Conservation (phyloP, 1,284 basidiomycete genomes). For the Cryptococcus jaspeensis region DNA sequence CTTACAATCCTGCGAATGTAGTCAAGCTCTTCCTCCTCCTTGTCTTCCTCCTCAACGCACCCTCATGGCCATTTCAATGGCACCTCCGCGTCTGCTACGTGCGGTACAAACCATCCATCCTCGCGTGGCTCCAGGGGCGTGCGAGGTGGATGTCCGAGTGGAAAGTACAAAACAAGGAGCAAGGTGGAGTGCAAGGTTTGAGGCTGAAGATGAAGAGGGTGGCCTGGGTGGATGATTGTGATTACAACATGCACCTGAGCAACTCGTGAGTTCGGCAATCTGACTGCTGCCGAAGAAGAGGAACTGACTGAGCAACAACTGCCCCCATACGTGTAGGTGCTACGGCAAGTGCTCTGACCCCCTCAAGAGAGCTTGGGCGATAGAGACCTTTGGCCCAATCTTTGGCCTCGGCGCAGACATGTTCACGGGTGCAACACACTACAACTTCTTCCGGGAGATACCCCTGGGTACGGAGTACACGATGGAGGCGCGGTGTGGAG, state of each 20-base stretch:
- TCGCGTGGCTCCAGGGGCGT: conserved; percentile 28
- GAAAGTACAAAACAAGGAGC: conserved; percentile 21
- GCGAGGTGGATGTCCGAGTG: conserved; percentile 32
- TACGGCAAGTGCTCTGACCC: conserved; percentile 56
- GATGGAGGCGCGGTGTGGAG: conserved; percentile 62
- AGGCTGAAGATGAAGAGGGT: conserved; percentile 26
- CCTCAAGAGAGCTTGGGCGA: conserved; percentile 55
- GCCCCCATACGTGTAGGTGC: conserved; percentile 17
- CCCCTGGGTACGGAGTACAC: conserved; percentile 69
- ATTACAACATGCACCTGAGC: conserved; percentile 50
- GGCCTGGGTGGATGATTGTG: conserved; percentile 49
- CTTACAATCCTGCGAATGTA: conserved; percentile 6
- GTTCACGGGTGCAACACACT: conserved; percentile 70
- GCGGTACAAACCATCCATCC: conserved; percentile 31
- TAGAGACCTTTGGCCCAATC: conserved; percentile 62
- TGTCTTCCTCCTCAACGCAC: conserved; percentile 41
- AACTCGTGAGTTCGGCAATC: conserved; percentile 41
- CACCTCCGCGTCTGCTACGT: conserved; percentile 43
- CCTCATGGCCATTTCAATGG: conserved; percentile 49
- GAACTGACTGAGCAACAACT: not conserved
- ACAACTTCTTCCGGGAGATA: conserved; percentile 73
- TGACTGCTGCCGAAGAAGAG: not conserved
- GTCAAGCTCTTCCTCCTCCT: conserved; percentile 48
- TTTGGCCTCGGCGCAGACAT: conserved; percentile 67
- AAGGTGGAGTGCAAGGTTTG: conserved; percentile 30